Evolutionary conservation across 345 rosid species (phyloP).

Genomic region (Pugionium cornutum): DNA sequence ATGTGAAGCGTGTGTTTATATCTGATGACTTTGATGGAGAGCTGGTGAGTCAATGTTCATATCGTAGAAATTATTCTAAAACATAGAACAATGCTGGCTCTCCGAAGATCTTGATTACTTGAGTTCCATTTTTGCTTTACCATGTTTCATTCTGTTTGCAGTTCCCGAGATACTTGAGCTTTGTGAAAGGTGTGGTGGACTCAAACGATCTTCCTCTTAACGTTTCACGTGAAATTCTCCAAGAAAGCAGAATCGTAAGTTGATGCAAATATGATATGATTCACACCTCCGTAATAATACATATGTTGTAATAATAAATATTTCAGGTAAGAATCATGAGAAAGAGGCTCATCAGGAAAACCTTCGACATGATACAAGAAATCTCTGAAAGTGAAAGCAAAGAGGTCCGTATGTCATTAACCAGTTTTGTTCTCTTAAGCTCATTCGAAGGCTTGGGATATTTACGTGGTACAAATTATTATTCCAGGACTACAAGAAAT

Average conservation of each 20-base stretch:
- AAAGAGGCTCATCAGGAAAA: conserved; percentile 91
- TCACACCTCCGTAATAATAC: neutral
- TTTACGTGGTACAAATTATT: conserved; percentile 18
- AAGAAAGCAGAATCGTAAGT: conserved; percentile 86
- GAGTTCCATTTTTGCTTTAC: neutral
- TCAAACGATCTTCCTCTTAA: conserved; percentile 96
- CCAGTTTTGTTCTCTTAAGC: neutral
- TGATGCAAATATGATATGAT: conserved; percentile 1
- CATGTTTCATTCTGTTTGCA: conserved; percentile 37
- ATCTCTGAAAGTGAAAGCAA: conserved; percentile 78
- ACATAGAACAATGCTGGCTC: neutral
- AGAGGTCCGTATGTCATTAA: conserved; percentile 54
- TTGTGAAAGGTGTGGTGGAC: conserved; percentile 96
- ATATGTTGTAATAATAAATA: neutral
- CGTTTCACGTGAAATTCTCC: conserved; percentile 96
- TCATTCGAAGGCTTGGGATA: neutral
- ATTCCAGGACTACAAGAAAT: conserved; percentile 86
- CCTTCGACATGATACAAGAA: conserved; percentile 96
- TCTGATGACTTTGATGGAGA: conserved; percentile 99
- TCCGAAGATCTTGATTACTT: neutral
- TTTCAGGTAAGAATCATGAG: conserved; percentile 91
- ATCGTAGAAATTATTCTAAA: neutral
- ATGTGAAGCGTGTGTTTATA: conserved; percentile 96
- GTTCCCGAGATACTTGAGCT: conserved; percentile 97
- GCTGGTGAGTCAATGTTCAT: conserved; percentile 54